Evolutionary conservation across 1,284 basidiomycete genomes (phyloP).

Genomic region (Apiotrichum siamense): DNA sequence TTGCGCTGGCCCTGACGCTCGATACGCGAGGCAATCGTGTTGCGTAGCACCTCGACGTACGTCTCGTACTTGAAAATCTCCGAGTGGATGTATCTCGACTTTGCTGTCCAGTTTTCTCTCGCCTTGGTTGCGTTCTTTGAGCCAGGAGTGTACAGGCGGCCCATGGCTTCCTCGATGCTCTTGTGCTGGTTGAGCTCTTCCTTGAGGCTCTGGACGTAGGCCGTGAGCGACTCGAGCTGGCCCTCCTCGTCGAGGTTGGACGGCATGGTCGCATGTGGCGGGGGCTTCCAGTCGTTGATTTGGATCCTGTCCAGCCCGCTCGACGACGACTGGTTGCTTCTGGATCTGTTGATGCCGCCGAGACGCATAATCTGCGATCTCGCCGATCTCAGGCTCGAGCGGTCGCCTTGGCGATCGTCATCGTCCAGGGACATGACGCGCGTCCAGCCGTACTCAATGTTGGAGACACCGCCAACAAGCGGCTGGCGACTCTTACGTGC

Average conservation of each 20-base stretch:
- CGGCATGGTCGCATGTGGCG: conserved; percentile 70
- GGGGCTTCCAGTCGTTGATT: conserved; percentile 92
- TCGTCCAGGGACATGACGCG: conserved; percentile 41
- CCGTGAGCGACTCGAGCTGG: conserved; percentile 77
- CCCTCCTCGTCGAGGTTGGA: conserved; percentile 86
- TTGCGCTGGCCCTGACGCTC: conserved; percentile 82
- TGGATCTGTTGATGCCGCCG: conserved; percentile 11
- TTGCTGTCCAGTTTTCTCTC: conserved; percentile 84
- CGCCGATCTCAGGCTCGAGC: conserved; percentile 2
- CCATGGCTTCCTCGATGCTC: conserved; percentile 75
- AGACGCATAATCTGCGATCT: conserved; percentile 10
- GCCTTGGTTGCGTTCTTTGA: conserved; percentile 71
- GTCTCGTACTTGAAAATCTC: conserved; percentile 94
- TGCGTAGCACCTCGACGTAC: conserved; percentile 82
- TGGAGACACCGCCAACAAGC: conserved; percentile 86
- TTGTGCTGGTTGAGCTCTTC: conserved; percentile 77
- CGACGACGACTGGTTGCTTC: conserved; percentile 49
- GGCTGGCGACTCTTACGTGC: conserved; percentile 90
- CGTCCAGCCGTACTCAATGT: conserved; percentile 99
- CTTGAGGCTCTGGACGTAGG: conserved; percentile 70
- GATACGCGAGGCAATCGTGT: conserved; percentile 70
- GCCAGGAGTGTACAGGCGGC: conserved; percentile 68
- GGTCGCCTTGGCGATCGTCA: conserved; percentile 3
- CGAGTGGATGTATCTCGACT: conserved; percentile 75
- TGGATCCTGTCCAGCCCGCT: conserved; percentile 58